Percentiles rank a stretch among this genome's conserved stretches.
Evolutionary conservation across 768 basidiomycete genomes (phyloP).

Genomic region (Dentipellis sp.): DNA sequence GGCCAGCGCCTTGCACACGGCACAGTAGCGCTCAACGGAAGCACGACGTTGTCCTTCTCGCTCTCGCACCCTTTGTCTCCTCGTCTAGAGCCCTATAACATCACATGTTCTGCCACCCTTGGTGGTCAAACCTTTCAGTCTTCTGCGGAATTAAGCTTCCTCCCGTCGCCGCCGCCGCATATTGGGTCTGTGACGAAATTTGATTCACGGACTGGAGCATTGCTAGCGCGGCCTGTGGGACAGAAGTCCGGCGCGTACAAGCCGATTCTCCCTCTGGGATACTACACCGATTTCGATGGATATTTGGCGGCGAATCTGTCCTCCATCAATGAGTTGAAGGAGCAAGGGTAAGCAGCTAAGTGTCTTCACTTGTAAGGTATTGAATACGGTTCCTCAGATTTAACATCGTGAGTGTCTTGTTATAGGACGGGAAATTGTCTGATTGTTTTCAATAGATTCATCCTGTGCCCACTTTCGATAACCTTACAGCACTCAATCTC

Average conservation of each 20-base stretch:
- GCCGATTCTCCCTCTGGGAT: slow-evolving; percentile 59
- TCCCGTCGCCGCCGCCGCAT: slow-evolving; percentile 26
- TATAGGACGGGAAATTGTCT: not conserved
- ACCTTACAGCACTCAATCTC: slow-evolving; percentile 44
- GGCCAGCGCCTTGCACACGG: slow-evolving; percentile 15
- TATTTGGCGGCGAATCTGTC: slow-evolving; percentile 46
- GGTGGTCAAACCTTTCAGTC: slow-evolving; percentile 23
- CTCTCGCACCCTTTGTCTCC: slow-evolving; percentile 20
- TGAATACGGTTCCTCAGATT: slow-evolving; percentile 22
- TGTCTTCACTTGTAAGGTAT: not conserved
- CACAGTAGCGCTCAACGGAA: slow-evolving; percentile 29
- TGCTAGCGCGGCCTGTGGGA: slow-evolving; percentile 29
- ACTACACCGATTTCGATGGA: slow-evolving; percentile 53
- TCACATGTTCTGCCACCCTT: slow-evolving; percentile 26
- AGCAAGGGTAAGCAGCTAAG: slow-evolving; percentile 34
- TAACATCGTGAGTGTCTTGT: slow-evolving; percentile 25
- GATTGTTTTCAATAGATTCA: slow-evolving; percentile 38
- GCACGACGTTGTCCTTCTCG: slow-evolving; percentile 27
- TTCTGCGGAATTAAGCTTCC: slow-evolving; percentile 27
- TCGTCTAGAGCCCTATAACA: slow-evolving; percentile 20
- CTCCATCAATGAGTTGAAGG: slow-evolving; percentile 44
- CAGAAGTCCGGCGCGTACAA: slow-evolving; percentile 18
- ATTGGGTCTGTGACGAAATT: slow-evolving; percentile 36
- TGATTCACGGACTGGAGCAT: slow-evolving; percentile 35
- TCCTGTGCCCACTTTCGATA: slow-evolving; percentile 57